Evolutionary conservation across 257 asterid genomes (phyloP), one percentile per base, ranked within the genome.

Genomic region (Forsythia viridissima): DNA sequence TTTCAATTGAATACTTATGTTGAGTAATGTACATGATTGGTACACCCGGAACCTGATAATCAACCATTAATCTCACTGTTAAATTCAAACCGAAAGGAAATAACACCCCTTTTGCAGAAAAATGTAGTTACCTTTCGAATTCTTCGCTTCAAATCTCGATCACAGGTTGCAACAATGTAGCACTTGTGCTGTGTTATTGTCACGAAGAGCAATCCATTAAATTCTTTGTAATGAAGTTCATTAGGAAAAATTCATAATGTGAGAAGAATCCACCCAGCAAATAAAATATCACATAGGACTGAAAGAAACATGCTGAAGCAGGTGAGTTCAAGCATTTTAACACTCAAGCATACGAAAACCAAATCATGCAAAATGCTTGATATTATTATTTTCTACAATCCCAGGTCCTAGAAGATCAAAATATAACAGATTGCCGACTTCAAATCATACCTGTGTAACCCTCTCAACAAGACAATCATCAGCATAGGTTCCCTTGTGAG

Each of bases 401-500:
- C 34, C 63, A 40, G 15, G 52, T 51, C 48, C 36, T 42, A 38
- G 38, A 16, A 61, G 24, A 71, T 52, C 34, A 40, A 55, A 52
- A 43, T 65, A 67, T 20, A 20, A 48, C 59, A 48, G 59, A 30
- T 6, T 13, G 59, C n/a, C 3, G 7, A 48, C 59, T 48, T 48
- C 12, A 48, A 46, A 48, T 15, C 24, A 24, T 84, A 92, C 99
- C 94, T 91, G 96, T 63, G 98, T 93, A 77, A 96, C 98, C 81
- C 98, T 89, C 15, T 90, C 93, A 68, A 96, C 98, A 79, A 96
- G 86, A 76, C 99, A 96, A 72, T 96, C 99, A 87, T 96, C 99
- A 75, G 98, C 99, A 89, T 96, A 96, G n/a, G 98, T 96, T 84
- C 99, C 98, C 82, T 89, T 93, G 90, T 96, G 99, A 52, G 83